Evolutionary conservation across 164 flowering plant genomes (phyloP).

Genomic region (Vitis labrusca): DNA sequence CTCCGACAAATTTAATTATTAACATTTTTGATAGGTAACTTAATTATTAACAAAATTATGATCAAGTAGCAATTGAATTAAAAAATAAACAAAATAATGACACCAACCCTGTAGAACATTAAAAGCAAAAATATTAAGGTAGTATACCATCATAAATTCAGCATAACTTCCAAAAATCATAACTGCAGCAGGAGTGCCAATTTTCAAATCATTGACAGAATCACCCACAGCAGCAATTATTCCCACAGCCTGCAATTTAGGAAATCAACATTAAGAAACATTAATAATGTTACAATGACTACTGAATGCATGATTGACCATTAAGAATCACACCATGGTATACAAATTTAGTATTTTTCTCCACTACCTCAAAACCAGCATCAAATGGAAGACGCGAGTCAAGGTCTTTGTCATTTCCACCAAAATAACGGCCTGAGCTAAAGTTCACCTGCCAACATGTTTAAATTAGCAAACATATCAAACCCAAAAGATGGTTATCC

Average conservation of each 20-base stretch:
- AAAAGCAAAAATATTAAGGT: constrained; percentile 1
- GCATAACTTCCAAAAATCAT: constrained; percentile 94
- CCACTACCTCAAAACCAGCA: constrained; percentile 94
- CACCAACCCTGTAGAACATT: neutral
- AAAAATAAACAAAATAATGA: too few relatives aligned
- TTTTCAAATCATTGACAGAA: constrained; percentile 58
- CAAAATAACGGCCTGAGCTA: constrained; percentile 93
- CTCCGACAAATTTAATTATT: too few relatives aligned
- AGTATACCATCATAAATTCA: constrained; percentile 66
- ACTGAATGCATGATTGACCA: too few relatives aligned
- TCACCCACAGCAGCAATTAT: constrained; percentile 89
- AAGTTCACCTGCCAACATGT: constrained; percentile 70
- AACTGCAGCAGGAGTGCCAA: constrained; percentile 87
- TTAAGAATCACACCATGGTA: too few relatives aligned
- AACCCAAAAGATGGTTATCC: too few relatives aligned
- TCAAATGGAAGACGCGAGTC: constrained; percentile 82
- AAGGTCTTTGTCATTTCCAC: constrained; percentile 45
- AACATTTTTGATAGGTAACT: too few relatives aligned
- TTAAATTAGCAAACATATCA: constrained; percentile 2
- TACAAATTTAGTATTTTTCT: neutral
- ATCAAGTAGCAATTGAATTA: too few relatives aligned
- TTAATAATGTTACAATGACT: too few relatives aligned
- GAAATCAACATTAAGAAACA: neutral
- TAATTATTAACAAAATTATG: too few relatives aligned
- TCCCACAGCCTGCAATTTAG: constrained; percentile 78